These are phyloP conservation scores for Durotheca rogersii DNA, from an alignment of 495 filamentous ascomycete genomes.

Conservation along the genomic window DNA sequence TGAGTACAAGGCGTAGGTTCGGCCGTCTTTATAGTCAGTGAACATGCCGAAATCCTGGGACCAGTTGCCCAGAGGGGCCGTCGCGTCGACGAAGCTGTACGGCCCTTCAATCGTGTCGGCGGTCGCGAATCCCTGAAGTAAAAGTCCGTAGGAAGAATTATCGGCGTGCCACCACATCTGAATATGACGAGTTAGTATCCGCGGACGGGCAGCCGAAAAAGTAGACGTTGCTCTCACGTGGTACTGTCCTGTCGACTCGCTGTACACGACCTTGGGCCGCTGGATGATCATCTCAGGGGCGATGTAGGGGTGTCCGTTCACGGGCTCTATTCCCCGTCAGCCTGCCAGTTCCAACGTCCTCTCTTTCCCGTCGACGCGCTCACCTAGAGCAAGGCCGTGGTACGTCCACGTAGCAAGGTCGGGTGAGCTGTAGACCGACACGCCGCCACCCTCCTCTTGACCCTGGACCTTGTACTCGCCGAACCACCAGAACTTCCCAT, in stretches of 20 bases:
- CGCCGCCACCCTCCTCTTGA: constrained; percentile 45
- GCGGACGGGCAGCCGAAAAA: background rate
- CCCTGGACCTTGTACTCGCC: constrained; percentile 49
- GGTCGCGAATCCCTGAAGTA: constrained; percentile 46
- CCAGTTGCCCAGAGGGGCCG: constrained; percentile 48
- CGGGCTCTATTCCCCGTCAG: constrained; percentile 31
- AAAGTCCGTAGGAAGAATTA: constrained; percentile 44
- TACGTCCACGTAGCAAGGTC: constrained; percentile 45
- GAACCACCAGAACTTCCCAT: constrained; percentile 47
- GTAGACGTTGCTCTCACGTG: constrained; percentile 34
- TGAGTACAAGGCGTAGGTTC: constrained; percentile 45
- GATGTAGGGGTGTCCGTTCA: constrained; percentile 40
- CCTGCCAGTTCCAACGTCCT: background rate
- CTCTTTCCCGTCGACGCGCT: background rate
- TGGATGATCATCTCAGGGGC: constrained; percentile 44
- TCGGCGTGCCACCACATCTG: constrained; percentile 55
- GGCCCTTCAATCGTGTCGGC: constrained; percentile 43
- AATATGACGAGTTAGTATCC: constrained; percentile 3
- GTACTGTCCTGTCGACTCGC: constrained; percentile 37
- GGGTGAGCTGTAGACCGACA: constrained; percentile 44
- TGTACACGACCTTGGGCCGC: constrained; percentile 48
- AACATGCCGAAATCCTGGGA: constrained; percentile 51
- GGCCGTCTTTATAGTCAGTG: constrained; percentile 46
- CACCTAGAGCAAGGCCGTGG: constrained; percentile 43
- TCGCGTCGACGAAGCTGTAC: constrained; percentile 43